A percentile compares a stretch with the other conserved stretches of the same genome.
Evolutionary conservation across 805 yeast genomes (phyloP).

Genomic region (Candida schatavii): DNA sequence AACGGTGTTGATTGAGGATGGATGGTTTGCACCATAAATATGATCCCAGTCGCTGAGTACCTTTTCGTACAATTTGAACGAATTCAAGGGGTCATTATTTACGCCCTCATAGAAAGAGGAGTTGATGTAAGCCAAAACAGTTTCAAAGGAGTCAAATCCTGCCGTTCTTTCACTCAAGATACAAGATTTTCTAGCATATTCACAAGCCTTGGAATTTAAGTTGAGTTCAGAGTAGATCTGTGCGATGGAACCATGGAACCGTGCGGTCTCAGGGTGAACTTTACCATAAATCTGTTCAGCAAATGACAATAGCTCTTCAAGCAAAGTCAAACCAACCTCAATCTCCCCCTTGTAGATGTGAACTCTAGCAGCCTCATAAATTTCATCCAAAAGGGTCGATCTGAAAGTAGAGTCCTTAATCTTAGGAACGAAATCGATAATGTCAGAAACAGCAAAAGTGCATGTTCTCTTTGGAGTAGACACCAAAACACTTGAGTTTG

Average conservation of each 20-base stretch:
- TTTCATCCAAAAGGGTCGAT: constrained; percentile 69
- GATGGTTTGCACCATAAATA: constrained; percentile 63
- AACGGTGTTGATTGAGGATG: constrained; percentile 63
- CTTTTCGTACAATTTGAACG: constrained; percentile 60
- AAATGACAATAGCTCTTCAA: constrained; percentile 67
- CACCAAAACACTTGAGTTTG: constrained; percentile 14
- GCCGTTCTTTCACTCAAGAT: constrained; percentile 72
- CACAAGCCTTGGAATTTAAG: constrained; percentile 55
- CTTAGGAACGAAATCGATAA: constrained; percentile 69
- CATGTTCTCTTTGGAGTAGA: constrained; percentile 24
- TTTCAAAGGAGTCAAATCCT: constrained; percentile 80
- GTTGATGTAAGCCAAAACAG: constrained; percentile 68
- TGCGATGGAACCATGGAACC: constrained; percentile 63
- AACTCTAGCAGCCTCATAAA: constrained; percentile 61
- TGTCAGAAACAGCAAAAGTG: constrained; percentile 58
- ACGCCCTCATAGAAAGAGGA: constrained; percentile 70
- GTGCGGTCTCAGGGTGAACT: constrained; percentile 76
- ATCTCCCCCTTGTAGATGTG: constrained; percentile 39
- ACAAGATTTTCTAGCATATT: constrained; percentile 64
- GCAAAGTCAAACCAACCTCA: constrained; percentile 58
- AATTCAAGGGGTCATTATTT: constrained; percentile 55
- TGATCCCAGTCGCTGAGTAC: constrained; percentile 58
- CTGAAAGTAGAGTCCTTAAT: constrained; percentile 68
- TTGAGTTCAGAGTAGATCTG: constrained; percentile 63
- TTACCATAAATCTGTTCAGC: constrained; percentile 83